Evolutionary conservation across 1,284 basidiomycete species (phyloP).

Genomic region (Pterulicium gracile): DNA sequence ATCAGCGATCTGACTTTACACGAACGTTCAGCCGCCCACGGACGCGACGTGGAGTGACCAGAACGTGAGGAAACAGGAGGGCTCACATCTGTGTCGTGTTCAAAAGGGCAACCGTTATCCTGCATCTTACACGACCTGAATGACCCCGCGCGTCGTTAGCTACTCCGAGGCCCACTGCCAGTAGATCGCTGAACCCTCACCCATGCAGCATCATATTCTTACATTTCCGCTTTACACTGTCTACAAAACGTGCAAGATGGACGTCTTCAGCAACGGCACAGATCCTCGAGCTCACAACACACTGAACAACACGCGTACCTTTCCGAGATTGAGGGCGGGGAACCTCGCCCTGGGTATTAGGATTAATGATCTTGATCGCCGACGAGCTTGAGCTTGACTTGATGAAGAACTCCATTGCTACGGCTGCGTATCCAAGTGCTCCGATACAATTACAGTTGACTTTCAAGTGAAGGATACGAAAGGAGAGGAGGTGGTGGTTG

Average conservation of each 20-base stretch:
- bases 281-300: background rate
- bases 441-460: no score
- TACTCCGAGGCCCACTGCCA: background rate
- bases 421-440: no score
- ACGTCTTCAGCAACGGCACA: background rate
- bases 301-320: no score
- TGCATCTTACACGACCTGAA: slow-evolving; percentile 68
- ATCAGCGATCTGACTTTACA: no score
- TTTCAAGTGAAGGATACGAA: background rate
- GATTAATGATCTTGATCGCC: slow-evolving; percentile 33
- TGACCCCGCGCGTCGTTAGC: slow-evolving; percentile 4
- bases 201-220: slow-evolving; percentile 84
- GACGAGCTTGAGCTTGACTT: slow-evolving; percentile 26
- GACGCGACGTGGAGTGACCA: slow-evolving; percentile 9
- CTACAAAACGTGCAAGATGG: slow-evolving; percentile 21
- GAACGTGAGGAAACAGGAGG: slow-evolving; percentile 1
- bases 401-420: slow-evolving; percentile 31
- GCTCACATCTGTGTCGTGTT: slow-evolving; percentile 69
- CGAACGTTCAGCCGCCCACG: no score
- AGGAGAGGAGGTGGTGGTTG: background rate
- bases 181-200: slow-evolving; percentile 33
- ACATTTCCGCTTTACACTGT: slow-evolving; percentile 68
- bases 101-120: slow-evolving; percentile 70
- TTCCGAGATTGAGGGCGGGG: slow-evolving; percentile 21
- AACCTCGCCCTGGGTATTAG: slow-evolving; percentile 23